Percentiles rank a stretch among this genome's conserved stretches.
These are phyloP conservation scores for Cystofilobasidium macerans DNA, from an alignment of 768 basidiomycete species.

Conservation along the genomic window DNA sequence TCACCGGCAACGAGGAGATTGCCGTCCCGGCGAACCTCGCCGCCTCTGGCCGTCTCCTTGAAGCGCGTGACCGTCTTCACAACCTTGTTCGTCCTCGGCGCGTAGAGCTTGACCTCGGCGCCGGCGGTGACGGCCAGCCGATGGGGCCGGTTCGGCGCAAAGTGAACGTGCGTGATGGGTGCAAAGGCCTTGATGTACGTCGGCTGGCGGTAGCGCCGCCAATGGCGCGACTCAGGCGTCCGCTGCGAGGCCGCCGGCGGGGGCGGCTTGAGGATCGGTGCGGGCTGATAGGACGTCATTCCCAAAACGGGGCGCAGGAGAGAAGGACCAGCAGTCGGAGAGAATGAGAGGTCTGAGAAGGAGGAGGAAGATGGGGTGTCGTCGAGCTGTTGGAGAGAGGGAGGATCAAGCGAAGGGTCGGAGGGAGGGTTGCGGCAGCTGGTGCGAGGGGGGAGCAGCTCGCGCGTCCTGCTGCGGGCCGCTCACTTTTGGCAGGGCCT, in stretches of 20 bases:
- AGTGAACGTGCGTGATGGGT: constrained; percentile 87
- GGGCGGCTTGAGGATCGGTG: constrained; percentile 51
- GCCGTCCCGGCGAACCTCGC: constrained; percentile 78
- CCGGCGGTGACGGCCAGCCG: constrained; percentile 92
- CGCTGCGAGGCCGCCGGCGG: constrained; percentile 50
- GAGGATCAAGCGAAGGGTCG: no score
- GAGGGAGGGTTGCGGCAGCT: no score
- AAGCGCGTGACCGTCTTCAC: constrained; percentile 93
- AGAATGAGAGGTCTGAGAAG: no score
- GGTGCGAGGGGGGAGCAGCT: no score
- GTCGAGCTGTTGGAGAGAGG: no score
- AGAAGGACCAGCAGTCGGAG: no score
- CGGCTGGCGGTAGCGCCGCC: constrained; percentile 77
- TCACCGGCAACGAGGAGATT: constrained; percentile 92
- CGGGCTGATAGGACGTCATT: constrained; percentile 51
- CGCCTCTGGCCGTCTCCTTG: constrained; percentile 87
- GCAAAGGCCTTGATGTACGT: constrained; percentile 97
- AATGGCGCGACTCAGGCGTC: constrained; percentile 64
- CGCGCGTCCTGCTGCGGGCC: no score
- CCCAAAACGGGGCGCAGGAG: not conserved
- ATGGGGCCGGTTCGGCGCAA: constrained; percentile 75
- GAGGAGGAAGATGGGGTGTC: no score
- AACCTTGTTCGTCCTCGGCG: constrained; percentile 88
- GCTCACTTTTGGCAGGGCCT: no score
- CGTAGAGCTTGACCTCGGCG: constrained; percentile 86